Evolutionary conservation across 2,329 filamentous ascomycete genomes (phyloP), one percentile per base, ranked within the genome.

Genomic region (Cercospora sp.): DNA sequence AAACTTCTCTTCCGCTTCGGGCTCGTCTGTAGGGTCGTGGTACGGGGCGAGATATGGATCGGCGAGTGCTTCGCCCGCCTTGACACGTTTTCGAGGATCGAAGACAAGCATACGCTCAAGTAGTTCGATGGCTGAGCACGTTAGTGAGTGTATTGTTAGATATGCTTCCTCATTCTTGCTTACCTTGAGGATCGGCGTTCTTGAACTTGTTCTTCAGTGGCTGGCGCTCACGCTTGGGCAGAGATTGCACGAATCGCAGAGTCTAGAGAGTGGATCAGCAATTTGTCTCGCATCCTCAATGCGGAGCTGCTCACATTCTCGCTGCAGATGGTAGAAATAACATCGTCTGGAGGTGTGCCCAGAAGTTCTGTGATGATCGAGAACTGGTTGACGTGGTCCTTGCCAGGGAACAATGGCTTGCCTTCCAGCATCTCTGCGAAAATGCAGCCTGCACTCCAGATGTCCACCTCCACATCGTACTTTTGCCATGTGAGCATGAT

Each of bases 401-500:
- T 99, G 79, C 95, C 95, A 0, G 95, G 95, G 86, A 99, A 99
- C 23, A 99, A 84, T 33, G 95, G 95, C 84, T 98, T 98, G 79
- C 95, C 95, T 83, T 97, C 94, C 68, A 99, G 87, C 95, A 99
- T 99, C 83, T 99, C 95, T 51, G 95, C 95, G 76, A 99, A 98
- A 79, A 99, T 99, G 82, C 95, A 99, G 69, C 95, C 95, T 18
- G 94, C 94, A 79, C 95, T 98, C 95, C 95, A 99, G 79, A 99
- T 97, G 80, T 99, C 95, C 67, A 99, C 95, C 83, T 98, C 95
- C 59, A 98, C 90, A 75, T 99, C 95, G 82, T 99, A 99, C 84
- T 99, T 99, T 85, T 99, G 95, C 95, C 95, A 99, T 72, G 95
- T 98, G 79, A 99, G 93, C 95, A 99, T 99, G 79, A 99, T 99